Base-by-base conservation (phyloP, 2,329 filamentous ascomycete genomes). In the Scytalidium sp. region DNA sequence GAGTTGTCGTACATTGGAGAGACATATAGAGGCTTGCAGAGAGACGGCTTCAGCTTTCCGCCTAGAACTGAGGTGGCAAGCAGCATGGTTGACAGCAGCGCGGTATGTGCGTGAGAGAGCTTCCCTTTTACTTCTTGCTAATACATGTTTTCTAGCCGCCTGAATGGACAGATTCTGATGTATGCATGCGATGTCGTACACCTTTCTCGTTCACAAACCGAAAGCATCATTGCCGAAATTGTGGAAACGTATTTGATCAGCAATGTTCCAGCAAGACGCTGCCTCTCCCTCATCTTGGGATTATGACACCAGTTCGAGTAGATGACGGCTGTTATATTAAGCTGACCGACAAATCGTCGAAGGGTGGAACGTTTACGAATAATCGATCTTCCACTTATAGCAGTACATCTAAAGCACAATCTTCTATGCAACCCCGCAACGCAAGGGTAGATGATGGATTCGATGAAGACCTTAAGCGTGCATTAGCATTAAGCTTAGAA, bases 141-240 rank as follows among this genome's bases (percentile, higher is more conserved):
- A 54, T 41, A 20, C 27, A n/a, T n/a, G n/a, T 3, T 20, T 50
- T 32, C 48, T 60, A 96, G 86, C 94, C 94, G 9, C 94, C 94
- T 0, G 94, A 99, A 71, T 99, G 94, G 94, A 85, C 86, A 45
- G 94, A 99, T 70, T 97, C 93, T 10, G 94, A 99, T 63, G 93
- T 99, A 25, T 99, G 94, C 68, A 97, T 99, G 91, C 87, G 94
- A 65, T 99, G 94, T 68, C 85, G 94, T 59, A 97, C 93, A 11
- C 73, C 90, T 17, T 99, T 99, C 63, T 97, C 90, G 43, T 97
- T 99, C 65, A 99, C 93, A 49, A 99, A 99, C 68, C 86, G 94
- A 63, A 99, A 97, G 67, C 94, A 99, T 66, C 94, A 99, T 68
- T 99, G 94, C 64, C 85, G 94, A 57, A 99, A 99, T 68, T 99